phyloP scores from a whole-genome alignment of 1,284 basidiomycete genomes.

The Tetrapyrgos nigripes region DNA sequence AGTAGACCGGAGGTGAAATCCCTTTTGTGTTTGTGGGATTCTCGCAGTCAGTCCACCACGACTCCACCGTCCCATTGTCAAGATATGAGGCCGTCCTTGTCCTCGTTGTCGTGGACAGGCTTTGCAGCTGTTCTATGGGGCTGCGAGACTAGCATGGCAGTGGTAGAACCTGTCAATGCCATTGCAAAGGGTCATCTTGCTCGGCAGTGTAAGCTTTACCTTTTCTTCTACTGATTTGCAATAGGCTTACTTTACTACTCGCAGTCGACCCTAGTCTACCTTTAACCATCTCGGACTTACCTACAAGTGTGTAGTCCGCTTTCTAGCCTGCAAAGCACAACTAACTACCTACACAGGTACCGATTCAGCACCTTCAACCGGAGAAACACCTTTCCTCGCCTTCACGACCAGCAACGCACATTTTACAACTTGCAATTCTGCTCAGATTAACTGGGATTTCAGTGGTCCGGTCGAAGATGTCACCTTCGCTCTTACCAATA shows the following conservation, averaged over 20 bases:
- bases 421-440: neutral
- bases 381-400: neutral
- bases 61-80: neutral
- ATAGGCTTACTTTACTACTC: too few relatives aligned
- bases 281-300: too few relatives aligned
- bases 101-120: too few relatives aligned
- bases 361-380: too few relatives aligned
- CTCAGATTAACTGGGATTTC: neutral
- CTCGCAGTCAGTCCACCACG: neutral
- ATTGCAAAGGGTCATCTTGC: too few relatives aligned
- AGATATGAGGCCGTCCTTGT: too few relatives aligned
- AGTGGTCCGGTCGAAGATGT: slow-evolving; percentile 1
- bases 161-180: too few relatives aligned
- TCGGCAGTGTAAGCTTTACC: too few relatives aligned
- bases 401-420: neutral
- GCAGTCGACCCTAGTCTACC: too few relatives aligned
- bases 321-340: neutral
- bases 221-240: too few relatives aligned
- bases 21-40: neutral
- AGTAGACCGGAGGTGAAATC: too few relatives aligned
- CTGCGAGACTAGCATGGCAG: neutral
- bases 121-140: neutral
- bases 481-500: slow-evolving; percentile 11
- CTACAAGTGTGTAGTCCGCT: neutral
- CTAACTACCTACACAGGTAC: neutral